Conservation (phyloP, 331 rosid species). For the Ulmus americana region DNA sequence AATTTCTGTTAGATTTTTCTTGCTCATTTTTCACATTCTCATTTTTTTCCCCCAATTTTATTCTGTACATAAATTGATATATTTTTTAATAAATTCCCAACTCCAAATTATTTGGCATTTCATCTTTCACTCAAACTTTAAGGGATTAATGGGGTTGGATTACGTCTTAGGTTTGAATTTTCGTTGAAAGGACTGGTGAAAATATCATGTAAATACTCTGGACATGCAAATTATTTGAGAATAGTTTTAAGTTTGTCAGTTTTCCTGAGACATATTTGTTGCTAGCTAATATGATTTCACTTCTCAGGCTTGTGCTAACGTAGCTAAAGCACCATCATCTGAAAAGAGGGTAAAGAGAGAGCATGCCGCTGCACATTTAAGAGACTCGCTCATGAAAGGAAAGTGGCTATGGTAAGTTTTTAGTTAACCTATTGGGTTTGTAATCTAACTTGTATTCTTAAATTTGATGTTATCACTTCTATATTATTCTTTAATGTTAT, state of each 20-base stretch:
- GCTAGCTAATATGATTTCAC: conserved; percentile 27
- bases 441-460: too few species aligned
- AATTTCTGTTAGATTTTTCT: conserved; percentile 11
- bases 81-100: too few species aligned
- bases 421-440: conserved; percentile 1
- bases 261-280: conserved; percentile 16
- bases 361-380: conserved; percentile 56
- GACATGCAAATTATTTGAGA: conserved; percentile 8
- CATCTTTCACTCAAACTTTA: conserved; percentile 1
- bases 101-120: background rate
- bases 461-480: background rate
- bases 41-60: conserved; percentile 1
- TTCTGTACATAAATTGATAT: background rate
- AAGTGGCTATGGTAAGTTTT: conserved; percentile 91
- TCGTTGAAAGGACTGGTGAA: background rate
- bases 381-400: conserved; percentile 76
- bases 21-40: background rate
- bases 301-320: conserved; percentile 63
- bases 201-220: background rate
- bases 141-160: background rate
- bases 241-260: background rate
- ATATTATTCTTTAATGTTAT: background rate
- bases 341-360: conserved; percentile 79
- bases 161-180: background rate
- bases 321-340: conserved; percentile 48